Conservation (phyloP, 75 land plant genomes). For the Adiantum capillusveneris region DNA sequence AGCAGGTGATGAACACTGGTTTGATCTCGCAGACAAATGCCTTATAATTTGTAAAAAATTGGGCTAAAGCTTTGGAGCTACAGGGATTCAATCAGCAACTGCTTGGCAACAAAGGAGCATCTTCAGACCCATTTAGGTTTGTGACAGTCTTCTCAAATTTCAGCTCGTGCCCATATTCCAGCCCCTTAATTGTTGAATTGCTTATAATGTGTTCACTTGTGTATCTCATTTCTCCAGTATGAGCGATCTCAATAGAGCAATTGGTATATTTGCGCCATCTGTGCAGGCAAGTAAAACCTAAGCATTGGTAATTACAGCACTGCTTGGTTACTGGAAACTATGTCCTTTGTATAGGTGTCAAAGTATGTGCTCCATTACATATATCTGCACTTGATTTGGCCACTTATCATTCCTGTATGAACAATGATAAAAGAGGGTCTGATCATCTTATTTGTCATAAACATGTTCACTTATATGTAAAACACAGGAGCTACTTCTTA, state of each 20-base stretch:
- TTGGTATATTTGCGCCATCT: slow-evolving; percentile 53
- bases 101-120: not conserved
- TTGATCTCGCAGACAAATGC: no score
- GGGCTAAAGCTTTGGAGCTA: slow-evolving; percentile 2
- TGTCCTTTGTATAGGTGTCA: no score
- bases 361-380: no score
- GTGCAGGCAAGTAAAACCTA: slow-evolving; percentile 49
- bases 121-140: not conserved
- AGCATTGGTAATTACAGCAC: no score
- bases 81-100: slow-evolving; percentile 2
- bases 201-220: not conserved
- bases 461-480: not conserved
- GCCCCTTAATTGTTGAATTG: not conserved
- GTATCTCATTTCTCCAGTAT: slow-evolving; percentile 16
- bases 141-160: no score
- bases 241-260: slow-evolving; percentile 32
- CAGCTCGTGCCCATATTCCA: not conserved
- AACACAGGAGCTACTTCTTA: slow-evolving; percentile 76
- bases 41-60: not conserved
- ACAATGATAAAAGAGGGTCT: no score
- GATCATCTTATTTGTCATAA: no score
- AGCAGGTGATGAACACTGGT: slow-evolving; percentile 48
- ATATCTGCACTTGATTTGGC: no score
- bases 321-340: no score
- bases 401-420: no score